These are phyloP conservation scores for Ogataea zsoltii DNA, from an alignment of 805 yeast genomes.

Conservation along the genomic window DNA sequence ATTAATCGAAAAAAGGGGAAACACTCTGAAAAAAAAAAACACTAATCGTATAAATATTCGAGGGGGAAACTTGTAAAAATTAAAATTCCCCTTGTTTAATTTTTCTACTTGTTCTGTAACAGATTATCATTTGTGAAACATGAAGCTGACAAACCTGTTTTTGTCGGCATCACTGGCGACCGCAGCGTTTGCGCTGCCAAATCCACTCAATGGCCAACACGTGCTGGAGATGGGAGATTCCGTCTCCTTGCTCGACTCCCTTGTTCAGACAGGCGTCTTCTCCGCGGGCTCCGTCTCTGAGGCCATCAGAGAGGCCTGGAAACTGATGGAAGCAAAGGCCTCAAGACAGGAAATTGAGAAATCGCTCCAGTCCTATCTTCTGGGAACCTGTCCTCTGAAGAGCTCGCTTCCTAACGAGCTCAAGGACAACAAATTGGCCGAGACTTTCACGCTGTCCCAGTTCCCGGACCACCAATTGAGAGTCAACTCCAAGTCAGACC, in stretches of 20 bases:
- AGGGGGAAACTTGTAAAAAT: not conserved
- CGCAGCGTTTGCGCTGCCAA: not conserved
- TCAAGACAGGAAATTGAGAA: conserved; percentile 6
- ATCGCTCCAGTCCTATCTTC: conserved; percentile 10
- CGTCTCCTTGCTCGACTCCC: conserved; percentile 5
- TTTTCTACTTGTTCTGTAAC: not conserved
- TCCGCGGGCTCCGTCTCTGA: conserved; percentile 1
- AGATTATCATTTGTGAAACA: not conserved
- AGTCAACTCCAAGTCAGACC: conserved; percentile 38
- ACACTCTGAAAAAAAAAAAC: too few relatives aligned
- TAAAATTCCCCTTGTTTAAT: not conserved
- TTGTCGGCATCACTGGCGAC: not conserved
- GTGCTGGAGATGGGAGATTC: not conserved
- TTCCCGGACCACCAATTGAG: conserved; percentile 29
- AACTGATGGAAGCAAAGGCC: conserved; percentile 12
- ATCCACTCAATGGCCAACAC: not conserved
- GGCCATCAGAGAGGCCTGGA: conserved; percentile 17
- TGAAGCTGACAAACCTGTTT: not conserved
- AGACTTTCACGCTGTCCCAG: conserved; percentile 11
- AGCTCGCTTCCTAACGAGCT: conserved; percentile 10
- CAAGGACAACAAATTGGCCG: conserved; percentile 2
- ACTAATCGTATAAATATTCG: too few relatives aligned
- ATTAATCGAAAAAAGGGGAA: too few relatives aligned
- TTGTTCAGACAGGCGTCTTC: conserved; percentile 4
- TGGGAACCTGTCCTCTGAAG: conserved; percentile 11